Conservation (phyloP, 345 rosid species). For the Fremontodendron californicum region DNA sequence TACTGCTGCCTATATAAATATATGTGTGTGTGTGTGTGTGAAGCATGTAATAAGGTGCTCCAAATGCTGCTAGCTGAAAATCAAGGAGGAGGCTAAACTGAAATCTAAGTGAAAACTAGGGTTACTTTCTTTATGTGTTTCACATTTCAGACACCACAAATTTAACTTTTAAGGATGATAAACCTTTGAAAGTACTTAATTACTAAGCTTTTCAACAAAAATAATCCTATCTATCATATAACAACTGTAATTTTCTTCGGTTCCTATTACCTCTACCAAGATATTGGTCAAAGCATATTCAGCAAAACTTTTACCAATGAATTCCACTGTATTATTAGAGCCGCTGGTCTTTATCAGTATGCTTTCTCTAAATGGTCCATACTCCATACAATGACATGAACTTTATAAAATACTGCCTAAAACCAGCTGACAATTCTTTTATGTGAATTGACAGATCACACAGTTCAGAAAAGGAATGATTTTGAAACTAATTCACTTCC, state of each 20-base stretch:
- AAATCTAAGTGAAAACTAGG: neutral
- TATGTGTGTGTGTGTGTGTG: too few relatives aligned
- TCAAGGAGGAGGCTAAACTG: neutral
- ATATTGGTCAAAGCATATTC: neutral
- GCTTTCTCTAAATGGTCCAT: neutral
- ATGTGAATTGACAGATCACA: conserved; percentile 1
- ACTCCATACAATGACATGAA: neutral
- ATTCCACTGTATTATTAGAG: neutral
- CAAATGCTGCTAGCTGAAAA: neutral
- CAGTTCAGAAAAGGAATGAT: neutral
- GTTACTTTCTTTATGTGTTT: neutral
- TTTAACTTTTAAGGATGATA: too few relatives aligned
- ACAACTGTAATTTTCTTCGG: too few relatives aligned
- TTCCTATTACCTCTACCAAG: neutral
- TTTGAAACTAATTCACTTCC: neutral
- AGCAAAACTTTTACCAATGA: neutral
- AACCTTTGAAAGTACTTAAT: too few relatives aligned
- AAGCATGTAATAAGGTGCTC: neutral
- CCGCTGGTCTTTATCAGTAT: neutral
- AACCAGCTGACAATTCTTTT: neutral
- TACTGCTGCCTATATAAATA: neutral
- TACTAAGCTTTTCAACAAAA: too few relatives aligned
- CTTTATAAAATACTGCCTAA: neutral
- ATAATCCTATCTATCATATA: too few relatives aligned
- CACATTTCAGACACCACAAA: neutral